Base-by-base conservation (phyloP, 1,139 yeast species). In the Suhomyces panamericanus region DNA sequence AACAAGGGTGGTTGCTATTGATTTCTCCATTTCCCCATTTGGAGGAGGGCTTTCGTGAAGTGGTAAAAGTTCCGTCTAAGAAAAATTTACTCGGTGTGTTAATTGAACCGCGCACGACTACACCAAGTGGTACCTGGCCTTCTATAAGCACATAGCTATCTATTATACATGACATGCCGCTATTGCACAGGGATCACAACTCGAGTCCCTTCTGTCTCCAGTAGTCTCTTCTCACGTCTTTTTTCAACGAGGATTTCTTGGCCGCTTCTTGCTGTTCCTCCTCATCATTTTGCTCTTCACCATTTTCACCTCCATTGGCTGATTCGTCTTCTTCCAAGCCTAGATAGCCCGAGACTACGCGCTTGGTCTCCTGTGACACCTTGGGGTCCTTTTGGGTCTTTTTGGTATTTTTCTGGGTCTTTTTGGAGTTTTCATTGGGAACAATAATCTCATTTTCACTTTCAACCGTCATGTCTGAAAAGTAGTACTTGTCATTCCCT, bases 191-290 rank as follows among this genome's bases (percentile, higher is more conserved):
- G 35, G 8, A 20, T 29, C 32, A 27, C 44, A 64, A 56, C 45
- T 69, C 77, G 42, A 71, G 60, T 2, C 78, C 78, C 54, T 73
- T 73, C 54, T 69, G 77, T 35, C 60, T 57, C 78, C 78, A 73
- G 53, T 66, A 73, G 39, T 70, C 75, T 39, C 78, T 56, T 47
- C 59, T 67, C 10, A 60, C 53, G 29, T 65, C 71, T 45, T 70
- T 72, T 47, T 71, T 72, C 39, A 71, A 54, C 4, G 57, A 55
- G 7, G 52, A 44, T 41, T 35, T 57, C 53, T 26, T 51, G 38
- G 49, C 51, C 24, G 44, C 42, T 7, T 47, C 54, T 20, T 14
- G 29, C 7, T 55, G 54, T 8, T 53, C 54, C 9, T 53, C 54
- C n/a, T 51, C 55, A n/a, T 54, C 49, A 24, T 30, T 39, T 20